Conservation (phyloP, 2,329 filamentous ascomycete species). For the Colletotrichum aenigma region DNA sequence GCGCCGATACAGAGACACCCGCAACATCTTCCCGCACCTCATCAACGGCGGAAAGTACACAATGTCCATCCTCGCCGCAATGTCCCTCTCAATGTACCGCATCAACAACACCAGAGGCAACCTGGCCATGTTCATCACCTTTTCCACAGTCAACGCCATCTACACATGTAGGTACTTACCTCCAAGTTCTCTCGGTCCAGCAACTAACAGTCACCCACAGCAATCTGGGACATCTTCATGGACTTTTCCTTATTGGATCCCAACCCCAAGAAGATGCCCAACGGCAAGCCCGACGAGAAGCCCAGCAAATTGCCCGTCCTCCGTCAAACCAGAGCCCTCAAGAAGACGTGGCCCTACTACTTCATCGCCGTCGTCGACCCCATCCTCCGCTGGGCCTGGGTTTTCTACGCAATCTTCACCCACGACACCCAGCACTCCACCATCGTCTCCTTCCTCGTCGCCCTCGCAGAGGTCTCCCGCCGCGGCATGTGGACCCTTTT, state of each 20-base stretch:
- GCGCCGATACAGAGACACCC: slow-evolving; percentile 85
- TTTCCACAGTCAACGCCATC: slow-evolving; percentile 80
- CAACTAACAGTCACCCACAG: slow-evolving; percentile 36
- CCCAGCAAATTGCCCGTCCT: slow-evolving; percentile 41
- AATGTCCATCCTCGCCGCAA: slow-evolving; percentile 81
- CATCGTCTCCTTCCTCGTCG: slow-evolving; percentile 78
- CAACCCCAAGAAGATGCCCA: not conserved
- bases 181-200: not conserved
- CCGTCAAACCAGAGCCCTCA: slow-evolving; percentile 80
- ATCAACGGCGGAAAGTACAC: slow-evolving; percentile 92
- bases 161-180: slow-evolving; percentile 69
- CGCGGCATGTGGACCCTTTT: slow-evolving; percentile 91
- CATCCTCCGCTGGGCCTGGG: slow-evolving; percentile 89
- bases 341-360: slow-evolving; percentile 84
- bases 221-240: slow-evolving; percentile 94
- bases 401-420: slow-evolving; percentile 88
- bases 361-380: slow-evolving; percentile 82
- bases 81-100: slow-evolving; percentile 82
- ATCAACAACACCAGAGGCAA: slow-evolving; percentile 63
- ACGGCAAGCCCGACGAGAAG: not conserved
- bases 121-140: slow-evolving; percentile 77
- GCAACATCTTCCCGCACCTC: slow-evolving; percentile 88
- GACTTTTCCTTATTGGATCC: slow-evolving; percentile 71
- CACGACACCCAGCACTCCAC: slow-evolving; percentile 83
- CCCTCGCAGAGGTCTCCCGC: slow-evolving; percentile 79